phyloP scores from a whole-genome alignment of 2,329 filamentous ascomycete species.

The Aspergillus pseudoglaucus region DNA sequence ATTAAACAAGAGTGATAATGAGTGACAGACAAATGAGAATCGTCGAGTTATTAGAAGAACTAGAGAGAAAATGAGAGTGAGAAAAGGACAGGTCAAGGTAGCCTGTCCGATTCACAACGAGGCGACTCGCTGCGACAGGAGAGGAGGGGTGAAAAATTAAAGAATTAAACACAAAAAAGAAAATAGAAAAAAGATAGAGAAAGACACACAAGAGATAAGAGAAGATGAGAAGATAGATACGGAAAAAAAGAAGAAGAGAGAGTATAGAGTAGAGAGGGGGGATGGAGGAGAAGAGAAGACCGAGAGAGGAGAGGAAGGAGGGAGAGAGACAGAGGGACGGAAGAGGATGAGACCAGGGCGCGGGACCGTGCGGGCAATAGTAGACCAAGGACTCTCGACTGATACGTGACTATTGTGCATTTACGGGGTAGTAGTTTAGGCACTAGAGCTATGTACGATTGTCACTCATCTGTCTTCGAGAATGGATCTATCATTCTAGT shows the following conservation, averaged over 20 bases:
- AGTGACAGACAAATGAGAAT: background rate
- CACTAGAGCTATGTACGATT: too few relatives aligned
- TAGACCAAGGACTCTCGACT: constrained; percentile 1
- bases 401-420: background rate
- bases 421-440: too few relatives aligned
- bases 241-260: constrained; percentile 13
- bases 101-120: background rate
- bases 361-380: constrained; percentile 7
- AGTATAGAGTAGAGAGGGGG: constrained; percentile 22
- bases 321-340: background rate
- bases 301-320: constrained; percentile 5
- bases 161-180: constrained; percentile 13
- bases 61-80: background rate
- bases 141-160: constrained; percentile 1
- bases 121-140: background rate
- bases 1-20: background rate
- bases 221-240: constrained; percentile 10
- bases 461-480: background rate
- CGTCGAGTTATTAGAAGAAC: background rate
- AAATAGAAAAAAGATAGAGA: constrained; percentile 7
- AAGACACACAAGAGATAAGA: constrained; percentile 10
- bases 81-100: background rate
- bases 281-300: constrained; percentile 17
- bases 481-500: background rate
- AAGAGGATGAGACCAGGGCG: constrained; percentile 9